Conservation (phyloP, 352 stramenopile species). For the Phytophthora gonapodyides region DNA sequence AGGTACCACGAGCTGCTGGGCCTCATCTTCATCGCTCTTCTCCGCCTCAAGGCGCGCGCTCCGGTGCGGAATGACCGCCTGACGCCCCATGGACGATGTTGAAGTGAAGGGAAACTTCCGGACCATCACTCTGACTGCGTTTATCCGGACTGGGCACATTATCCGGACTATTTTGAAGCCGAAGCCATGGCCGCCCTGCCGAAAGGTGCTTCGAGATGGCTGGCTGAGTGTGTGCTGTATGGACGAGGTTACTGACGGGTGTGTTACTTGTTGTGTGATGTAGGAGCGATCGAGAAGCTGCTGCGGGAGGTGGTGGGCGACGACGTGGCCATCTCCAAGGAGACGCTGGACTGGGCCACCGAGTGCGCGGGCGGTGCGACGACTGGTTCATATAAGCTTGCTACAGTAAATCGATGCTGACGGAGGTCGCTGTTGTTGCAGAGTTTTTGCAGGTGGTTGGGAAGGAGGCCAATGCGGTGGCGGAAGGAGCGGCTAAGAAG, state of each 20-base stretch:
- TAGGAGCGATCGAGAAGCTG: constrained; percentile 43
- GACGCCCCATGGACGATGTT: constrained; percentile 25
- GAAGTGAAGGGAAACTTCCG: constrained; percentile 25
- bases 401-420: constrained; percentile 2
- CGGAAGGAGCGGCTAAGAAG: constrained; percentile 33
- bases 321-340: constrained; percentile 58
- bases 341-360: constrained; percentile 69
- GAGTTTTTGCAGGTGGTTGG: constrained; percentile 60
- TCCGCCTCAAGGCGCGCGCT: constrained; percentile 3
- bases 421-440: constrained; percentile 20
- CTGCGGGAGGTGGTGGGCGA: constrained; percentile 61
- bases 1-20: constrained; percentile 5
- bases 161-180: too few species aligned
- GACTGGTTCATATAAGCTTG: background rate
- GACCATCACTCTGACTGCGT: constrained; percentile 22
- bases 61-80: constrained; percentile 29
- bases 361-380: constrained; percentile 55
- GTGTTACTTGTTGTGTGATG: constrained; percentile 1
- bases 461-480: constrained; percentile 53
- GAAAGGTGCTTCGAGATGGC: constrained; percentile 20
- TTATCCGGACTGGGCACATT: too few species aligned
- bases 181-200: constrained; percentile 11
- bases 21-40: constrained; percentile 5
- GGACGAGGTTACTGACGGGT: background rate
- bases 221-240: constrained; percentile 1